These are phyloP conservation scores for Pseudocercospora macadamiae DNA, from an alignment of 2,329 filamentous ascomycete species.

Conservation along the genomic window DNA sequence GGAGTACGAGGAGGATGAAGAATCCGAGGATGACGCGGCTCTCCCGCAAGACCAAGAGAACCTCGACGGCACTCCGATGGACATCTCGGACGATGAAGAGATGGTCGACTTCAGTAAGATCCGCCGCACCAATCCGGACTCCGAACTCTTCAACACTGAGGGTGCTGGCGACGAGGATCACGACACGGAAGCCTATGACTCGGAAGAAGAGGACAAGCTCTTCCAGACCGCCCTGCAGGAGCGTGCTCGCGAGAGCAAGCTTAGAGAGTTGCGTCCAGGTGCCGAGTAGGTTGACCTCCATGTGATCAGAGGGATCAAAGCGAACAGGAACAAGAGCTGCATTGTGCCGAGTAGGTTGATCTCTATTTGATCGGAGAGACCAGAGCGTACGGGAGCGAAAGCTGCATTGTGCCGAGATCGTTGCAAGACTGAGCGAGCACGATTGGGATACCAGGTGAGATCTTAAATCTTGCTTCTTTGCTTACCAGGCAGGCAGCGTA, in stretches of 20 bases:
- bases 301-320: too few relatives aligned
- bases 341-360: too few relatives aligned
- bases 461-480: too few relatives aligned
- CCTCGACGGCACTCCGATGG: not conserved
- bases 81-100: not conserved
- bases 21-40: not conserved
- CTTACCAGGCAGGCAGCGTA: too few relatives aligned
- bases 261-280: slow-evolving; percentile 1
- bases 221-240: not conserved
- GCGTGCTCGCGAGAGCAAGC: not conserved
- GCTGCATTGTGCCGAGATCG: too few relatives aligned
- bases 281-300: not conserved
- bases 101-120: not conserved
- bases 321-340: too few relatives aligned
- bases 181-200: not conserved
- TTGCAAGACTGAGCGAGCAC: too few relatives aligned
- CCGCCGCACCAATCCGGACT: not conserved
- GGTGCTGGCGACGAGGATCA: slow-evolving; percentile 16
- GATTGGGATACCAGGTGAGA: too few relatives aligned
- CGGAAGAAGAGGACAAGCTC: not conserved
- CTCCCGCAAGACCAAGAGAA: not conserved
- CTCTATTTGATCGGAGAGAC: too few relatives aligned
- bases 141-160: slow-evolving; percentile 10
- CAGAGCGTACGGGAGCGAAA: too few relatives aligned
- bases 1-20: too few relatives aligned